A percentile compares a stretch with the other conserved stretches of the same genome.
These are phyloP conservation scores for Chalciporus chontae DNA, from an alignment of 768 basidiomycete genomes.

Conservation along the genomic window DNA sequence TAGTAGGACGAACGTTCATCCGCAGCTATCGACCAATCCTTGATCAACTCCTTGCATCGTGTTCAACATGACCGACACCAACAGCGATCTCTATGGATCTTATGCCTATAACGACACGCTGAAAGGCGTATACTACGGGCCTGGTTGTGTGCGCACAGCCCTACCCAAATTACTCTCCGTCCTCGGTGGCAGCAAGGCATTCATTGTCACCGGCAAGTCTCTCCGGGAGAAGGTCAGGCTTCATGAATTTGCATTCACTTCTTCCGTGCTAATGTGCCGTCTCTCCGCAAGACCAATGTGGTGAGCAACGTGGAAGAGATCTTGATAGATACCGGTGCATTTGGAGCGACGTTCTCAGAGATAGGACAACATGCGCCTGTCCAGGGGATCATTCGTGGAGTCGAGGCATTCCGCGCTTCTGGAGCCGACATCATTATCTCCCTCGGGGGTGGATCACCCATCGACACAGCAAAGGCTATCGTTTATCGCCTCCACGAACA, in stretches of 20 bases:
- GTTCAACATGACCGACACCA: constrained; percentile 7
- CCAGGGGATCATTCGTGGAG: constrained; percentile 57
- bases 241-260: neutral
- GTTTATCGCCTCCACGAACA: constrained; percentile 60
- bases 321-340: constrained; percentile 54
- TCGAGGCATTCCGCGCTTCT: constrained; percentile 50
- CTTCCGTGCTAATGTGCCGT: constrained; percentile 10
- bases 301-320: constrained; percentile 33
- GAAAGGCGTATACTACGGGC: constrained; percentile 69
- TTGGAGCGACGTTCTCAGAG: constrained; percentile 65
- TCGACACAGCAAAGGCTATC: constrained; percentile 76
- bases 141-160: constrained; percentile 58
- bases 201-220: constrained; percentile 71
- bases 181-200: constrained; percentile 57
- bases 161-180: constrained; percentile 57
- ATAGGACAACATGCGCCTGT: constrained; percentile 74
- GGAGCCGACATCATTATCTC: constrained; percentile 68
- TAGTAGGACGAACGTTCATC: constrained; percentile 4
- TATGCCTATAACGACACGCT: constrained; percentile 69
- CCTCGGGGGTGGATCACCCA: constrained; percentile 77
- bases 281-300: constrained; percentile 22
- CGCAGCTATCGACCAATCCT: constrained; percentile 5
- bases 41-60: neutral
- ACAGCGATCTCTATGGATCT: constrained; percentile 39
- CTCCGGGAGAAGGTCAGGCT: constrained; percentile 53